phyloP scores from a whole-genome alignment of 75 land plant species.

The Chamaecyparis obtusa region DNA sequence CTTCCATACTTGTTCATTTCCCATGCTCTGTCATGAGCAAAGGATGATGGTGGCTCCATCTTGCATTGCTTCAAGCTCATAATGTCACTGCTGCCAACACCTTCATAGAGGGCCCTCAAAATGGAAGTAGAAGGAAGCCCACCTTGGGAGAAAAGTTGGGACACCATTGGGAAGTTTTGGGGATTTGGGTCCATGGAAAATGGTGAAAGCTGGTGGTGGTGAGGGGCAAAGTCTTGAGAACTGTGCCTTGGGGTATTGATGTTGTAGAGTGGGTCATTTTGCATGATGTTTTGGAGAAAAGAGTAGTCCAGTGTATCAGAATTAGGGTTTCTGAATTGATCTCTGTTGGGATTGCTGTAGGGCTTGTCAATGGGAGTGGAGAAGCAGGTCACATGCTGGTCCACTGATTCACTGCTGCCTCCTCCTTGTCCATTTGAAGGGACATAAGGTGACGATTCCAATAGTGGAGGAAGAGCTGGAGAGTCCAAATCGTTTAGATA shows the following conservation, averaged over 20 bases:
- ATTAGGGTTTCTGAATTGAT: neutral
- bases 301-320: neutral
- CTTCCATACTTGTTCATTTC: neutral
- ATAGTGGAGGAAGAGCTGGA: conserved; percentile 17
- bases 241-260: neutral
- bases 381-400: conserved; percentile 15
- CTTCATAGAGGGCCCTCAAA: neutral
- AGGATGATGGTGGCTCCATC: conserved; percentile 19
- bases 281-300: conserved; percentile 7
- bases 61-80: conserved; percentile 15
- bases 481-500: conserved; percentile 9
- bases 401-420: neutral
- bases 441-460: conserved; percentile 11
- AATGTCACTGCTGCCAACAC: neutral
- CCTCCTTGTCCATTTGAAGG: neutral
- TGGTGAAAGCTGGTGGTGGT: neutral
- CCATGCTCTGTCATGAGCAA: neutral
- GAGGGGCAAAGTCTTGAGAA: neutral
- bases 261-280: neutral
- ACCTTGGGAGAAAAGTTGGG: neutral
- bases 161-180: neutral
- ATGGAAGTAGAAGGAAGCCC: neutral
- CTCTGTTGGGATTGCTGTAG: neutral
- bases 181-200: conserved; percentile 6
- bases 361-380: neutral